Base-by-base conservation (phyloP, 345 rosid genomes). In the Syzygium jambos region DNA sequence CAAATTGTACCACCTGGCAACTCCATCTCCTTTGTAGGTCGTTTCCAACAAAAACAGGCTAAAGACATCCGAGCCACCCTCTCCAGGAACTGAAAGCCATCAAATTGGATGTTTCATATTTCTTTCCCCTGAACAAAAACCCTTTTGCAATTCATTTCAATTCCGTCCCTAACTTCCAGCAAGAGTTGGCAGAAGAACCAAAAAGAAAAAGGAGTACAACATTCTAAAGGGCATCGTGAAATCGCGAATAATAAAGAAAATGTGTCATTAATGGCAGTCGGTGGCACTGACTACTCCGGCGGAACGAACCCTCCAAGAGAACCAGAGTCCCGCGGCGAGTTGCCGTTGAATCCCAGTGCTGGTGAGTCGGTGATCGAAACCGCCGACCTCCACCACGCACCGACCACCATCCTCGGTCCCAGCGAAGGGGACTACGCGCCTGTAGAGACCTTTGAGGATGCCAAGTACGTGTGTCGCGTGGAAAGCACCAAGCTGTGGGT, bases 401-500 rank as follows among this genome's bases (percentile, higher is more conserved):
- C 98, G 1, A 57, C 96, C 1, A 57, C 91, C 11, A 85, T 95
- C n/a, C 38, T 93, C 9, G 93, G 89, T 6, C 19, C 88, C 41
- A 43, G 85, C 56, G 94, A 91, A n/a, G 92, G 87, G 41, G 94
- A 97, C 82, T 96, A 93, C 51, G 95, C 95, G 85, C 93, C 94
- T 0, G 51, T 94, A 16, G 68, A 86, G 54, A 90, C 82, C 86
- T 89, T 93, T 25, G 84, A 80, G 23, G 98, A 95, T 68, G 98
- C 92, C 1, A 94, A 92, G 63, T 43, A 88, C 51, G 90, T 96
- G 16, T 94, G 91, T 77, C 57, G 86, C 22, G 53, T 91, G 49
- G 99, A 98, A 88, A 88, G 98, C 0, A 84, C 89, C 0, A 98
- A 93, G 91, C 88, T 98, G 17, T 98, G 99, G 99, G 88, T 85